Base-by-base conservation (phyloP, 768 basidiomycete genomes). In the Gelatoporia subvermispora region DNA sequence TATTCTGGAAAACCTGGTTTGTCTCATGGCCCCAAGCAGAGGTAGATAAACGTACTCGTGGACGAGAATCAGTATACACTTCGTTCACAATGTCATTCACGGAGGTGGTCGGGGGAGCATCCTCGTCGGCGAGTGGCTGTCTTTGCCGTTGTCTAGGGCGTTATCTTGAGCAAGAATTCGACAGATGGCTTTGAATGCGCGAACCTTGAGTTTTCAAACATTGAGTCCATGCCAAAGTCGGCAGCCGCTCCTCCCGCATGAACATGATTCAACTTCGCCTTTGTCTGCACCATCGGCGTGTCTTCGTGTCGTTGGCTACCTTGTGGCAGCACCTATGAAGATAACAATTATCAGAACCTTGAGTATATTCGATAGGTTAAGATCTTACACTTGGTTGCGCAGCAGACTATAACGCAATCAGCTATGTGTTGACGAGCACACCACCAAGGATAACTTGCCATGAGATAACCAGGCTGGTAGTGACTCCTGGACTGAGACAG, bases 181-280 rank as follows among this genome's bases (percentile, higher is more conserved):
- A 22, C 21, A 40, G 40, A 16, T 15, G 60, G n/a, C 35, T 20
- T 15, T 20, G 36, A 16, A 59, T 51, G 28, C 28, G 35, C 70
- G 35, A 49, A 81, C 83, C 78, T 75, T 35, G 82, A 73, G 54
- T 79, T 87, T 63, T 88, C 80, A 55, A 90, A 89, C 88, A 90
- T 88, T 18, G 88, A 88, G 52, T 88, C 86, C 69, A 85, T 81
- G 2, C 88, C 88, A 67, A 88, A 89, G 51, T 88, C 85, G 16
- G 81, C 76, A 1, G 81, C 73, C 18, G 81, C 72, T 11, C 81
- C 77, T 47, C 84, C 75, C 17, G 84, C 74, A 16, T 88, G 70
- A 5, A 77, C 76, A 49, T 82, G 77, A 61, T 84, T 89, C 69
- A 88, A 75, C 61, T 90, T 88, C 20, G 87, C 88, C 61, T 90